These are phyloP conservation scores for Penicillium atrosanguineum DNA, from an alignment of 495 filamentous ascomycete species.

Conservation along the genomic window DNA sequence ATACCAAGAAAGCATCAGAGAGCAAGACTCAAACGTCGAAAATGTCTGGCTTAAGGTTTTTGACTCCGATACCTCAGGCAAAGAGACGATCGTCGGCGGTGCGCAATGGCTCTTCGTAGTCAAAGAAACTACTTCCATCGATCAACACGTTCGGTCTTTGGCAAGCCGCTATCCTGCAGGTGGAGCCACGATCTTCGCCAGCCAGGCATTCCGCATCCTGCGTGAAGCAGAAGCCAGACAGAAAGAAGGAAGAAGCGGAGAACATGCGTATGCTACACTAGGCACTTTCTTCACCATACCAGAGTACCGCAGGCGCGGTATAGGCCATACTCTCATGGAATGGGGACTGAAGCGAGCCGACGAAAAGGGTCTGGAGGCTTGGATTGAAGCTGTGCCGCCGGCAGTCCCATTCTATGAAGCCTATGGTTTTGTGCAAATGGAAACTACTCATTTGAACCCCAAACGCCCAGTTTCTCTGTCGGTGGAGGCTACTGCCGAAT, in stretches of 20 bases:
- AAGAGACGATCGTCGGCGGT: conserved; percentile 1
- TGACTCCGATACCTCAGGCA: neutral
- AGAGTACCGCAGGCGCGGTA: conserved; percentile 1
- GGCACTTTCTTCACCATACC: conserved; percentile 8
- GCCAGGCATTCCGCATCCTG: conserved; percentile 1
- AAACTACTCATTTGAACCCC: conserved; percentile 1
- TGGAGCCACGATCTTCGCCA: conserved; percentile 5
- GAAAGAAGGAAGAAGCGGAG: neutral
- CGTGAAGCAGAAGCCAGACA: conserved; percentile 1
- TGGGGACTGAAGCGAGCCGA: conserved; percentile 5
- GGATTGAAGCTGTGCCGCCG: conserved; percentile 9
- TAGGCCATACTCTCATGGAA: conserved; percentile 4
- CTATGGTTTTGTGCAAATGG: conserved; percentile 3
- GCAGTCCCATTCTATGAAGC: conserved; percentile 6
- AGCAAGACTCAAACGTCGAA: neutral
- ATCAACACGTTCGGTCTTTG: neutral
- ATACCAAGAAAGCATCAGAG: neutral
- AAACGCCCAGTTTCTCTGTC: neutral
- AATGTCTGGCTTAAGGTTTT: conserved; percentile 5
- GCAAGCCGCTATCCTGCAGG: conserved; percentile 5
- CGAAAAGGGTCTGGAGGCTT: conserved; percentile 1
- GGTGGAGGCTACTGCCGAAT: neutral
- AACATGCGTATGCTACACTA: neutral
- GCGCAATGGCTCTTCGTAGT: conserved; percentile 7
- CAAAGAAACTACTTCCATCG: neutral